A percentile compares a stretch with the other conserved stretches of the same genome.
Evolutionary conservation across 768 basidiomycete species (phyloP).

Genomic region (Boletus rex-veris): DNA sequence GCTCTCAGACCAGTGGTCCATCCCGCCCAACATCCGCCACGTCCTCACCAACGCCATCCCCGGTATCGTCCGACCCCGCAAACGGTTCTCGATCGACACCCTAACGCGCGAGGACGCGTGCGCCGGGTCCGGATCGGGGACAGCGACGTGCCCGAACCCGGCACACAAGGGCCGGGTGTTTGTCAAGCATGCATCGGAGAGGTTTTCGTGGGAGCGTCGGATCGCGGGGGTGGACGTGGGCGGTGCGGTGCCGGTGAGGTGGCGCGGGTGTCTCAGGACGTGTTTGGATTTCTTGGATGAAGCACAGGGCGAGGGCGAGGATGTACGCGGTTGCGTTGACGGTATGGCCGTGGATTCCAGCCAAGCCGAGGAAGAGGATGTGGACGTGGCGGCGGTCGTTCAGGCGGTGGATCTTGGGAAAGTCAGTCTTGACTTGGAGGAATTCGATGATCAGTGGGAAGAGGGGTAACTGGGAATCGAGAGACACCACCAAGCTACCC

Average conservation of each 20-base stretch:
- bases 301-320: neutral
- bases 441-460: slow-evolving; percentile 21
- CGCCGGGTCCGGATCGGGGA: neutral
- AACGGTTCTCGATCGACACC: slow-evolving; percentile 15
- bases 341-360: neutral
- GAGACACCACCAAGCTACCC: neutral
- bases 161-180: slow-evolving; percentile 38
- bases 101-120: neutral
- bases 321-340: neutral
- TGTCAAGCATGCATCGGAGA: slow-evolving; percentile 55
- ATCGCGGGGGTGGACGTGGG: slow-evolving; percentile 53
- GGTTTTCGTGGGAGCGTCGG: slow-evolving; percentile 59
- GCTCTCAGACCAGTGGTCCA: slow-evolving; percentile 27
- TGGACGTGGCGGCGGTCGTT: slow-evolving; percentile 18
- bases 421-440: slow-evolving; percentile 21
- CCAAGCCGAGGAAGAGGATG: neutral
- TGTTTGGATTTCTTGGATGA: slow-evolving; percentile 60
- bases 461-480: no score
- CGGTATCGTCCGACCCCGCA: slow-evolving; percentile 23
- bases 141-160: slow-evolving; percentile 47
- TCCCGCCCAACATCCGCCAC: slow-evolving; percentile 25
- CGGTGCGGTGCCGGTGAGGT: slow-evolving; percentile 54
- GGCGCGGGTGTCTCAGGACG: slow-evolving; percentile 64
- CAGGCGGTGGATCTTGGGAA: slow-evolving; percentile 20
- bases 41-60: slow-evolving; percentile 30